Conservation (phyloP, 371 early-diverging fungal genomes). For the Mucor velutinosus region DNA sequence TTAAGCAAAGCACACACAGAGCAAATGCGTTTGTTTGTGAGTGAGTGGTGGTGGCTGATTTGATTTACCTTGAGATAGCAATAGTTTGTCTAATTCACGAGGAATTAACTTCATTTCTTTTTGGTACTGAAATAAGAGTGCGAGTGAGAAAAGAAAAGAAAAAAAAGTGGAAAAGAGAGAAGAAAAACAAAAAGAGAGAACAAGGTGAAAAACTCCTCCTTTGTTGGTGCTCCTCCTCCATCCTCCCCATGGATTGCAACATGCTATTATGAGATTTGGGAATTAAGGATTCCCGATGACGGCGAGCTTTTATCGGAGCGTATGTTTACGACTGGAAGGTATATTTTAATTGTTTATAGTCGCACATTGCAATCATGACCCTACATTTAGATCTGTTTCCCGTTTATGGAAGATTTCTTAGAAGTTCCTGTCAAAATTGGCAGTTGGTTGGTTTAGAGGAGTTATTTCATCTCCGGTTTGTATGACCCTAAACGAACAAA, state of each 20-base stretch:
- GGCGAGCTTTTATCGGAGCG: slow-evolving; percentile 1
- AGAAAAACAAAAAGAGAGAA: not conserved
- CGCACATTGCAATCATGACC: not conserved
- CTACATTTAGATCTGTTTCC: not conserved
- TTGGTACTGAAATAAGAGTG: not conserved
- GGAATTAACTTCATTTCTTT: slow-evolving; percentile 73
- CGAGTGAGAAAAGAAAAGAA: not conserved
- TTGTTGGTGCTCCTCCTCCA: too few species aligned
- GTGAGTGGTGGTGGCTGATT: not conserved
- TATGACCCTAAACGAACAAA: not conserved
- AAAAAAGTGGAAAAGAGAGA: not conserved
- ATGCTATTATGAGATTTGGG: too few species aligned
- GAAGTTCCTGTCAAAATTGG: slow-evolving; percentile 2
- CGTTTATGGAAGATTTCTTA: not conserved
- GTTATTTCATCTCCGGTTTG: not conserved
- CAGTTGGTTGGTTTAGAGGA: slow-evolving; percentile 1
- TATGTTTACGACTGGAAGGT: not conserved
- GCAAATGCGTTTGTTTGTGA: not conserved
- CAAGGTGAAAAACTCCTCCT: not conserved
- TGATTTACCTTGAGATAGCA: slow-evolving; percentile 65
- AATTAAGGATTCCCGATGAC: slow-evolving; percentile 1
- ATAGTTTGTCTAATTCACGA: slow-evolving; percentile 89
- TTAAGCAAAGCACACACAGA: not conserved
- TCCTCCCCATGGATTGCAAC: not conserved
- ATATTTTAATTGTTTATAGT: not conserved